phyloP scores from a whole-genome alignment of 768 basidiomycete species.

The Rhizopogon salebrosus region DNA sequence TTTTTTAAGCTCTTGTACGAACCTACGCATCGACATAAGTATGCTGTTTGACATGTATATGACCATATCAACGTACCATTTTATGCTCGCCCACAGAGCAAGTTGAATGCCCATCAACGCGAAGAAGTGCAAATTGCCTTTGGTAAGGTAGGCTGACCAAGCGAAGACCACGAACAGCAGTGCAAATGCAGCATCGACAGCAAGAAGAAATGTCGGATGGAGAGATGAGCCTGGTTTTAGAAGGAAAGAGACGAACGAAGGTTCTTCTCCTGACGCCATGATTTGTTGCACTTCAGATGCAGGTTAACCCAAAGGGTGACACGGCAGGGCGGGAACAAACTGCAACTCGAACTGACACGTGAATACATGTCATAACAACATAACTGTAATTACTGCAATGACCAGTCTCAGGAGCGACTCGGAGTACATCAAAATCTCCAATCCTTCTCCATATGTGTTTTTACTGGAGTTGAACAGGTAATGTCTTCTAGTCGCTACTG shows the following conservation, averaged over 20 bases:
- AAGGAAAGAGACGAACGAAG: constrained; percentile 47
- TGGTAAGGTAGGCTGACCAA: constrained; percentile 52
- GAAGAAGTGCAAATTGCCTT: constrained; percentile 64
- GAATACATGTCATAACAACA: too few species aligned
- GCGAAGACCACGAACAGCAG: constrained; percentile 55
- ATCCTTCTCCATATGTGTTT: constrained; percentile 32
- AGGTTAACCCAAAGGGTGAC: too few species aligned
- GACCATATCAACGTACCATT: constrained; percentile 50
- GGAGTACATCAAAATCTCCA: constrained; percentile 30
- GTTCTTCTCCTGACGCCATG: constrained; percentile 6
- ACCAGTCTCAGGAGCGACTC: neutral
- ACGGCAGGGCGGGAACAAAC: too few species aligned
- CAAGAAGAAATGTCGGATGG: constrained; percentile 61
- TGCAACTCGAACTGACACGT: too few species aligned
- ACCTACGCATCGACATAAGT: constrained; percentile 37
- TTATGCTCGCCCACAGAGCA: constrained; percentile 72
- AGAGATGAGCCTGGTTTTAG: constrained; percentile 73
- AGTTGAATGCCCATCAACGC: constrained; percentile 60
- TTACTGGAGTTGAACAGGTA: constrained; percentile 36
- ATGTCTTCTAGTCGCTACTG: neutral
- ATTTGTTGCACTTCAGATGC: neutral
- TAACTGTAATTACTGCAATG: too few species aligned
- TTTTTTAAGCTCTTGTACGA: constrained; percentile 56
- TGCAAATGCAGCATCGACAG: constrained; percentile 58
- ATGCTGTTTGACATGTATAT: neutral